Base-by-base conservation (phyloP, 129 eudicot species). In the Flaveria bidentis region DNA sequence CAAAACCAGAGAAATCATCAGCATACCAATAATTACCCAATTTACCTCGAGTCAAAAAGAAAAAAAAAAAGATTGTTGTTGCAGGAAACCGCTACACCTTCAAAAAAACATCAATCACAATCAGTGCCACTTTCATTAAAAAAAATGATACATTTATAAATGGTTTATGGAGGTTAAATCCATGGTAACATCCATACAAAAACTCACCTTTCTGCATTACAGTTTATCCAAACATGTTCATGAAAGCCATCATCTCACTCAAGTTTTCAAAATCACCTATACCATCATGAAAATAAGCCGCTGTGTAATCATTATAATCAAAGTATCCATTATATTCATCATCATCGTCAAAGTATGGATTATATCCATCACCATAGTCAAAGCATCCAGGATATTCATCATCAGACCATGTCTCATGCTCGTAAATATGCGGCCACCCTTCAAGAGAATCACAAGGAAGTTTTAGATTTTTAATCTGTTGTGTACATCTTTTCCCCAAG, bases 201-300 rank as follows among this genome's bases (percentile, higher is more conserved):
- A 57, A 57, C 64, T 57, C 64, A 57, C 64, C 64, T 57, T 57
- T 57, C 64, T 18, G 33, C 30, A 57, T 22, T 9, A 28, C 30
- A 57, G 10, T 22, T 57, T 57, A 57, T 20, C 64, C 64, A 57
- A 57, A 57, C 26, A 57, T 57, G 64, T 20, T 15, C 33, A 57
- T 57, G 64, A 57, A 57, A 20, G 33, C 16, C 64, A 57, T 57
- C 64, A 57, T 57, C 64, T 22, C 64, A 57, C 64, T 57, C 64
- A 57, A 57, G 64, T 14, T 12, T 10, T 47, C 53, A 11, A 10
- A 11, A 3, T 12, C 16, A 12, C 5, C 16, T 2, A 11, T 15
- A 49, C 12, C 64, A 57, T 20, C 64, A 57, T 22, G 30, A 56
- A 20, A n/a, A 50, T 17, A 7, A 18, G 16, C 15, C 17, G 64